Evolutionary conservation across 2,329 filamentous ascomycete genomes (phyloP).

Genomic region (Cordyceps militaris): DNA sequence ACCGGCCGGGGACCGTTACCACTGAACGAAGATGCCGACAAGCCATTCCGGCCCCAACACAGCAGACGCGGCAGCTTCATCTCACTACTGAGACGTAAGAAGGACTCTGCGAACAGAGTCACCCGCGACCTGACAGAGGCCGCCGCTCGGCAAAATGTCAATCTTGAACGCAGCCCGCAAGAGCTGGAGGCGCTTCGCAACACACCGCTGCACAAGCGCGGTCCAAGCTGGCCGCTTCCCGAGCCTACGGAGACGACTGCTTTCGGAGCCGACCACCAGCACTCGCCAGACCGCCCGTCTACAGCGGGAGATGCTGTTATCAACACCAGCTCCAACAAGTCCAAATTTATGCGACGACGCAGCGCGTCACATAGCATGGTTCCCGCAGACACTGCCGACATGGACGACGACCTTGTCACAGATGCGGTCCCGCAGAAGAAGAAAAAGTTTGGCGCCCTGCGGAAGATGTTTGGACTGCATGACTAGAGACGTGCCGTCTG

Average conservation of each 20-base stretch:
- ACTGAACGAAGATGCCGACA: conserved; percentile 17
- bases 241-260: conserved; percentile 26
- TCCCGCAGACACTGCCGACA: conserved; percentile 14
- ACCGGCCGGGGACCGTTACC: conserved; percentile 33
- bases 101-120: conserved; percentile 43
- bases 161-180: conserved; percentile 49
- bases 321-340: conserved; percentile 17
- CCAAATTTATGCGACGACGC: conserved; percentile 29
- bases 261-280: conserved; percentile 22
- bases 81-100: conserved; percentile 57
- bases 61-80: conserved; percentile 45
- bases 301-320: conserved; percentile 26
- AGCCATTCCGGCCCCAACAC: conserved; percentile 22
- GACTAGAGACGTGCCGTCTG: conserved; percentile 27
- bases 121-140: conserved; percentile 49
- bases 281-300: conserved; percentile 25
- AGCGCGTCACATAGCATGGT: conserved; percentile 30
- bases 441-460: conserved; percentile 62
- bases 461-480: conserved; percentile 54
- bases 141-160: conserved; percentile 54
- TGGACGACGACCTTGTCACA: conserved; percentile 7
- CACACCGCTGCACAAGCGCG: conserved; percentile 25
- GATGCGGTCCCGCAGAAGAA: conserved; percentile 32
- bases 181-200: conserved; percentile 43
- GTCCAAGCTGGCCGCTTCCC: conserved; percentile 28